Evolutionary conservation across 305 asterid genomes (phyloP).

Genomic region (Ajuga reptans): DNA sequence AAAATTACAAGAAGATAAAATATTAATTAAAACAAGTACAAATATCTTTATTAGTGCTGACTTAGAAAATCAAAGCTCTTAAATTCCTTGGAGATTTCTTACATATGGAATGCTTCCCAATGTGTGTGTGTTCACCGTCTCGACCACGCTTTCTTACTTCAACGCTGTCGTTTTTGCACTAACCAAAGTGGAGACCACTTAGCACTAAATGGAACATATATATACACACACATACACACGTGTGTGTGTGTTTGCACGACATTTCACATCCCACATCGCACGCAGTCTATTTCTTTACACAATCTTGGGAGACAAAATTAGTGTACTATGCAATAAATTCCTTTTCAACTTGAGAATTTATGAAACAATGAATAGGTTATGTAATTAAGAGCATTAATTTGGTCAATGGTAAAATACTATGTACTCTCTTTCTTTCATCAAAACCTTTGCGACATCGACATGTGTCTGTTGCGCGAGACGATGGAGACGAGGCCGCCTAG

Average conservation of each 20-base stretch:
- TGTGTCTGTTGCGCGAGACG: slow-evolving; percentile 57
- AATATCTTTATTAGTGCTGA: slow-evolving; percentile 1
- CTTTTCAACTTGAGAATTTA: slow-evolving; percentile 18
- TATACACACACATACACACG: too few relatives aligned
- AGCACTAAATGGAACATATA: slow-evolving; percentile 44
- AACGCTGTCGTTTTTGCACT: slow-evolving; percentile 39
- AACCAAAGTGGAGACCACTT: slow-evolving; percentile 39
- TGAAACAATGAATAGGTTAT: slow-evolving; percentile 34
- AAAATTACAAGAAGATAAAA: not conserved
- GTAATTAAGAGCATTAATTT: slow-evolving; percentile 18
- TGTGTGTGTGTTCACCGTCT: slow-evolving; percentile 52
- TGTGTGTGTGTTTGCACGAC: slow-evolving; percentile 30
- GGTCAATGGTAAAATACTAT: slow-evolving; percentile 25
- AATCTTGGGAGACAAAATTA: slow-evolving; percentile 26
- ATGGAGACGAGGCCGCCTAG: slow-evolving; percentile 80
- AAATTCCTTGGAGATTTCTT: not conserved
- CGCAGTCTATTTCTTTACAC: slow-evolving; percentile 51
- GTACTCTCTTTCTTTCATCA: slow-evolving; percentile 36
- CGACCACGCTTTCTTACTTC: slow-evolving; percentile 73
- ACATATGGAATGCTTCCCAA: slow-evolving; percentile 26
- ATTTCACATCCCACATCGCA: slow-evolving; percentile 57
- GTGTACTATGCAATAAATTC: slow-evolving; percentile 27
- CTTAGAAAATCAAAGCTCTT: not conserved
- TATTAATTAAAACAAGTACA: not conserved
- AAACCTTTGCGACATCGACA: slow-evolving; percentile 58